phyloP scores from a whole-genome alignment of 176 grass and related monocot genomes.

The Carex scoparia region DNA sequence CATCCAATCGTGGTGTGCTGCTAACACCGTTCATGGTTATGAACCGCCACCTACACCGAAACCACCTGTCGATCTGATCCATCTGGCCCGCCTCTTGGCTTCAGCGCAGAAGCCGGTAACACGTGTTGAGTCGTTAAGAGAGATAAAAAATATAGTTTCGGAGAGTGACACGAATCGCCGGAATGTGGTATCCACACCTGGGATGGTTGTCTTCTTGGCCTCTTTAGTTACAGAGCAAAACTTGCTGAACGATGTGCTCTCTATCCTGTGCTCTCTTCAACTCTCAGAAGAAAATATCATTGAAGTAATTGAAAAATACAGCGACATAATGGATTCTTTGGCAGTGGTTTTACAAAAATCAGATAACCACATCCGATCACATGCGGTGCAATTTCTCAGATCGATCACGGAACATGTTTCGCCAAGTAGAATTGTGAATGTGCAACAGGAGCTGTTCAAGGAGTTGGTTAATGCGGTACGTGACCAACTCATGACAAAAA shows the following conservation, averaged over 20 bases:
- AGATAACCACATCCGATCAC: conserved; percentile 35
- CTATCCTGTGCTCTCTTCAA: conserved; percentile 54
- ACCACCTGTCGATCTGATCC: not conserved
- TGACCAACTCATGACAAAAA: conserved; percentile 54
- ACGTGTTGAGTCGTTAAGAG: conserved; percentile 10
- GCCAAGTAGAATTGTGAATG: conserved; percentile 35
- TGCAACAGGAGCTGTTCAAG: conserved; percentile 37
- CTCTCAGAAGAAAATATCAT: conserved; percentile 51
- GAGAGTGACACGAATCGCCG: conserved; percentile 32
- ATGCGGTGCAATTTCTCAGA: conserved; percentile 51
- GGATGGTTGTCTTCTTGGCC: conserved; percentile 25
- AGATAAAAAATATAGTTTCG: conserved; percentile 13
- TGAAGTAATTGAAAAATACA: conserved; percentile 29
- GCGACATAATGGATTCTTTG: conserved; percentile 40
- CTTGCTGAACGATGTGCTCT: conserved; percentile 49
- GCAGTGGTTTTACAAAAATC: conserved; percentile 47
- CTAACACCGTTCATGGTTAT: conserved; percentile 31
- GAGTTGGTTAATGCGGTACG: conserved; percentile 53
- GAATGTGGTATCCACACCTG: conserved; percentile 30
- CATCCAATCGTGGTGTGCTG: conserved; percentile 67
- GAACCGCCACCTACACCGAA: conserved; percentile 31
- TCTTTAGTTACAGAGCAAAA: conserved; percentile 4
- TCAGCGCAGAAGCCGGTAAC: not conserved
- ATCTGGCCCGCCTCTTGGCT: conserved; percentile 25
- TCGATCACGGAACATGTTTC: conserved; percentile 34